Evolutionary conservation across 768 basidiomycete genomes (phyloP), one percentile per base, ranked within the genome.

Genomic region (Suillus cothurnatus): DNA sequence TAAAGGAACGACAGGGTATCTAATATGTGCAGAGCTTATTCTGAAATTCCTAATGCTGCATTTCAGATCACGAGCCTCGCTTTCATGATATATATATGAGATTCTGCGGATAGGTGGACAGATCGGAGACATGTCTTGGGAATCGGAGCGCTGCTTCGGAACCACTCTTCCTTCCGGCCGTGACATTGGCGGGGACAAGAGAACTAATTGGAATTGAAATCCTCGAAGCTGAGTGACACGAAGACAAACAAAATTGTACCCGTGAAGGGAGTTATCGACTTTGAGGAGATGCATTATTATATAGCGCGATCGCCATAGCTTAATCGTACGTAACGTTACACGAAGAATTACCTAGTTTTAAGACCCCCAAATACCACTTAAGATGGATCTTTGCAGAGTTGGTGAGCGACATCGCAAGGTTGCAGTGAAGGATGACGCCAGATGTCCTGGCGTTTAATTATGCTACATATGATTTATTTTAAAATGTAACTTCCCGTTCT

Each of bases 1-100:
- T 90, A 82, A 28, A 14, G 38, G 26, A 31, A 28, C 28, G 38
- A 28, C 28, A 41, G 28, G 58, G 26, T 28, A 59, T 12, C 38
- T 28, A 26, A 28, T 26, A 59, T 39, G 57, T 26, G 17, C 17
- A 39, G n/a, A 58, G 19, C 26, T 21, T n/a, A 12, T 39, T 12
- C 26, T 11, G 19, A 39, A 15, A 26, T 5, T 26, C 17, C 9
- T 58, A 21, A 58, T 39, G 28, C 28, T 28, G 41, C 28, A 59
- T 59, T 41, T 6, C 26, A 59, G 38, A 59, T 59, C 14, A 21
- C 19, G 19, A 59, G 19, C 19, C n/a, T 23, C 36, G 9, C 26
- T 59, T 59, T 28, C 58, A 28, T 19, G 38, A 14, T 19, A 14
- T 14, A 15, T 15, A 9, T 38, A 7, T 17, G 23, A 15, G 50